A percentile compares a stretch with the other conserved stretches of the same genome.
These are phyloP conservation scores for Cryptococcus hybrid DNA, from an alignment of 1,284 basidiomycete species.

Conservation along the genomic window DNA sequence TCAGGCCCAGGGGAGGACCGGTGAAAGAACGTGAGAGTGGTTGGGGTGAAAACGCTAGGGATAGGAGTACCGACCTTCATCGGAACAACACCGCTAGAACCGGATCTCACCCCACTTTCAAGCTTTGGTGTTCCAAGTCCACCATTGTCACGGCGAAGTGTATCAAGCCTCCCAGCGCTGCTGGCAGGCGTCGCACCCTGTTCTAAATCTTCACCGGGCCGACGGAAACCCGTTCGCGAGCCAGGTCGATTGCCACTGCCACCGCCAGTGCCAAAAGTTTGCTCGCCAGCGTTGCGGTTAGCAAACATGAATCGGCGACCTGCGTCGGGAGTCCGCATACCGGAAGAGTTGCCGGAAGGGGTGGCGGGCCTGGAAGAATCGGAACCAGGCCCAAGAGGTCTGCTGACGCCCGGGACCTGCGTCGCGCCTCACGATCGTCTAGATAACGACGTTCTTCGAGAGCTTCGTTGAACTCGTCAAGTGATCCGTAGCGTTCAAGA, in stretches of 20 bases:
- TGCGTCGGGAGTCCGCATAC: constrained; percentile 47
- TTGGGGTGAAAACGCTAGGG: constrained; percentile 78
- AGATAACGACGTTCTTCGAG: constrained; percentile 78
- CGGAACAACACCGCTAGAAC: constrained; percentile 7
- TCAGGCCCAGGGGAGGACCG: background rate
- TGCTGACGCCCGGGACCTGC: constrained; percentile 45
- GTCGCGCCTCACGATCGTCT: constrained; percentile 70
- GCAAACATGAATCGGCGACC: constrained; percentile 49
- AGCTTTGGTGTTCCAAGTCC: constrained; percentile 11
- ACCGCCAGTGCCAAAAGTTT: constrained; percentile 15
- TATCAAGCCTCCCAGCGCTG: constrained; percentile 31
- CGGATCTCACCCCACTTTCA: background rate
- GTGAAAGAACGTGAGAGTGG: constrained; percentile 33
- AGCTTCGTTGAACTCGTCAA: constrained; percentile 85
- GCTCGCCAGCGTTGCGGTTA: constrained; percentile 21
- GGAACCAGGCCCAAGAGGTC: constrained; percentile 23
- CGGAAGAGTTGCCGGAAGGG: constrained; percentile 61
- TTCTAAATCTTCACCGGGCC: constrained; percentile 63
- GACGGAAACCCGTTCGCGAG: constrained; percentile 72
- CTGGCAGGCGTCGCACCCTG: constrained; percentile 42
- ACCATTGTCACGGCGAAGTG: constrained; percentile 32
- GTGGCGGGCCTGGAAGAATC: constrained; percentile 43
- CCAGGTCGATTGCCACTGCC: constrained; percentile 53
- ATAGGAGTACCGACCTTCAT: constrained; percentile 64
- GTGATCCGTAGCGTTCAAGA: constrained; percentile 77